Conservation (phyloP, 768 basidiomycete species). For the Tulasnella sp. region DNA sequence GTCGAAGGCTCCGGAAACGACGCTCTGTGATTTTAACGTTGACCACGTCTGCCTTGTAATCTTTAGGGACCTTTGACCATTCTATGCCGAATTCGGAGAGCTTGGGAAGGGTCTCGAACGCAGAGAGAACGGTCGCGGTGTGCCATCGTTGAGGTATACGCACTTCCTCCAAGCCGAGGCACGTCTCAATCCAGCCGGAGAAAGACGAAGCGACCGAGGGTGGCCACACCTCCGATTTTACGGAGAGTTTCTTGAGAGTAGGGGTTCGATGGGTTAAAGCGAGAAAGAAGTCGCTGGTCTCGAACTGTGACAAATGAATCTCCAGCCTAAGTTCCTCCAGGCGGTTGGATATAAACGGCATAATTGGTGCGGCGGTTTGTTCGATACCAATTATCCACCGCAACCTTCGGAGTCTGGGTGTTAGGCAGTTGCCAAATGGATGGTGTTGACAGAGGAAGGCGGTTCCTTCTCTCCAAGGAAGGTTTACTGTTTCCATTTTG, state of each 20-base stretch:
- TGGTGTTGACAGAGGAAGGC: background rate
- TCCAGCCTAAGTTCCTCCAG: background rate
- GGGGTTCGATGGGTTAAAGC: background rate
- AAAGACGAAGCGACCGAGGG: background rate
- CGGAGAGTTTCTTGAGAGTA: background rate
- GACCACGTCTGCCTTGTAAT: background rate
- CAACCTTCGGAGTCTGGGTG: background rate
- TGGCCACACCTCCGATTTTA: background rate
- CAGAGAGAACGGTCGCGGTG: background rate
- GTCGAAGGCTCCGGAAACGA: background rate
- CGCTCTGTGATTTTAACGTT: background rate
- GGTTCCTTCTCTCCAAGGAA: background rate
- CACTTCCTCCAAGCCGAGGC: background rate
- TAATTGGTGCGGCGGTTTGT: background rate
- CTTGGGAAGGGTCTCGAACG: background rate
- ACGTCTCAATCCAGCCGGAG: background rate
- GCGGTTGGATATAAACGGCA: background rate
- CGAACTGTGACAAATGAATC: background rate
- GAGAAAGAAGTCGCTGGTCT: background rate
- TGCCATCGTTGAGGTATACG: background rate
- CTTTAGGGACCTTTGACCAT: background rate
- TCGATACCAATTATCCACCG: background rate
- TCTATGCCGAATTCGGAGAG: background rate
- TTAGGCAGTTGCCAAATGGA: background rate
- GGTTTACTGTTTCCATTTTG: background rate